Percentiles rank a stretch among this genome's conserved stretches.
These are phyloP conservation scores for Macrophomina pseudophaseolina DNA, from an alignment of 2,329 filamentous ascomycete genomes.

Conservation along the genomic window DNA sequence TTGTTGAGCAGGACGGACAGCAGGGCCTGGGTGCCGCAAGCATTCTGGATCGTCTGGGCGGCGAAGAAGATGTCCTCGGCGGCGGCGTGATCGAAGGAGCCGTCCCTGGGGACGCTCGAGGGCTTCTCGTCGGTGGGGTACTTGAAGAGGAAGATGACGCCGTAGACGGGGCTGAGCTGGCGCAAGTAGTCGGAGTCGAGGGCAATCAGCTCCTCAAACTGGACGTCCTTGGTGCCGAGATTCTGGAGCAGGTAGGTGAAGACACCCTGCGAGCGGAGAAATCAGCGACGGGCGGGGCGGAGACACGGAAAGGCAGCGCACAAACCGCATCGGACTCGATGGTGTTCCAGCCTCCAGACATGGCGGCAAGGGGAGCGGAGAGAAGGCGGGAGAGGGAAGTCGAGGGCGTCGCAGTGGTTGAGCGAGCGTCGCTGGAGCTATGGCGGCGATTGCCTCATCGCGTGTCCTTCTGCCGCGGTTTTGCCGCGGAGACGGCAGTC, in stretches of 20 bases:
- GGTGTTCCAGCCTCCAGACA: conserved; percentile 85
- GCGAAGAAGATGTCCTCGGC: conserved; percentile 88
- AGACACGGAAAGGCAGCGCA: conserved; percentile 32
- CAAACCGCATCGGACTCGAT: conserved; percentile 95
- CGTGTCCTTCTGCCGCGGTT: neutral
- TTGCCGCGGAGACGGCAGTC: conserved; percentile 5
- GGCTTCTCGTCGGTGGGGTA: conserved; percentile 76
- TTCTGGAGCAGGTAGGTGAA: conserved; percentile 95
- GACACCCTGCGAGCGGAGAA: conserved; percentile 69
- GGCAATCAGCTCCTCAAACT: conserved; percentile 94
- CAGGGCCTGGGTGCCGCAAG: conserved; percentile 94
- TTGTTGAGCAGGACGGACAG: conserved; percentile 92
- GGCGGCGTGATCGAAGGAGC: conserved; percentile 77
- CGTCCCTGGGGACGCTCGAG: conserved; percentile 74
- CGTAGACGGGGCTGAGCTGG: conserved; percentile 76
- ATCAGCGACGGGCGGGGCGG: neutral
- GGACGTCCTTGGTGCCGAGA: conserved; percentile 89
- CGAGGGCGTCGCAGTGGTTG: neutral
- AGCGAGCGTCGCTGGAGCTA: conserved; percentile 13
- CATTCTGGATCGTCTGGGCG: conserved; percentile 96
- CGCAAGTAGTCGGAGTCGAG: conserved; percentile 78
- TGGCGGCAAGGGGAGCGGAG: conserved; percentile 28
- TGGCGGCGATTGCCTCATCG: conserved; percentile 23
- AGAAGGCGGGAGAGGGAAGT: neutral
- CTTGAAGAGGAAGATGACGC: conserved; percentile 99